These are phyloP conservation scores for Coniochaeta sp. DNA, from an alignment of 2,329 filamentous ascomycete species.

Conservation along the genomic window DNA sequence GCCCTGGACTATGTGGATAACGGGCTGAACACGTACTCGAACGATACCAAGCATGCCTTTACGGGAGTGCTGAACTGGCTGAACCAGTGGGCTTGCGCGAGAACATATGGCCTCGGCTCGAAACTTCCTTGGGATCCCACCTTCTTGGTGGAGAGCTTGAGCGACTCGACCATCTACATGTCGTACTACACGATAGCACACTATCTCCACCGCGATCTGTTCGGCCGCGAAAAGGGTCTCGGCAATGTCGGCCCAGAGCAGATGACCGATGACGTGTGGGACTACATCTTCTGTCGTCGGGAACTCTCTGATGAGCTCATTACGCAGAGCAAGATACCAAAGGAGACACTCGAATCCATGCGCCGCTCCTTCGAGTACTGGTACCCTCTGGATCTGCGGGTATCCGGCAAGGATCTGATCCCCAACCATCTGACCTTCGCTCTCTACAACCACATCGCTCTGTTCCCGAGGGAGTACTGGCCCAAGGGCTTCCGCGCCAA, in stretches of 20 bases:
- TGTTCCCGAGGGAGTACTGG: conserved; percentile 87
- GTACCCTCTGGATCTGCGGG: conserved; percentile 84
- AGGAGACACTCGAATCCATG: conserved; percentile 70
- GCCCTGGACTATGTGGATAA: conserved; percentile 68
- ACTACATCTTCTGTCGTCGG: conserved; percentile 81
- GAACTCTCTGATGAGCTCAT: conserved; percentile 61
- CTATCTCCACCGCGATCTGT: conserved; percentile 75
- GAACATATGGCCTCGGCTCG: conserved; percentile 86
- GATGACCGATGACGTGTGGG: conserved; percentile 93
- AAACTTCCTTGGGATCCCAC: conserved; percentile 90
- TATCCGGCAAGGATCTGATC: conserved; percentile 88
- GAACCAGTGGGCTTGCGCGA: conserved; percentile 89
- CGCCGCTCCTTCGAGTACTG: conserved; percentile 93
- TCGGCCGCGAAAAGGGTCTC: conserved; percentile 64
- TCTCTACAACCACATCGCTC: conserved; percentile 85
- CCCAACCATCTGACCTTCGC: conserved; percentile 94
- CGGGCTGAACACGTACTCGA: conserved; percentile 71
- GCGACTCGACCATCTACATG: conserved; percentile 90
- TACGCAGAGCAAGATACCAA: conserved; percentile 60
- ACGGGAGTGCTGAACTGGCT: conserved; percentile 86
- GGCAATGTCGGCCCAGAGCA: conserved; percentile 71
- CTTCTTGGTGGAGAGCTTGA: conserved; percentile 87
- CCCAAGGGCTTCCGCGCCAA: conserved; percentile 80
- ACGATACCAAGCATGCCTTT: conserved; percentile 72
- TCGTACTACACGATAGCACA: conserved; percentile 65